phyloP scores from a whole-genome alignment of 73 alveolate genomes.

The Paramecium octaurelia region DNA sequence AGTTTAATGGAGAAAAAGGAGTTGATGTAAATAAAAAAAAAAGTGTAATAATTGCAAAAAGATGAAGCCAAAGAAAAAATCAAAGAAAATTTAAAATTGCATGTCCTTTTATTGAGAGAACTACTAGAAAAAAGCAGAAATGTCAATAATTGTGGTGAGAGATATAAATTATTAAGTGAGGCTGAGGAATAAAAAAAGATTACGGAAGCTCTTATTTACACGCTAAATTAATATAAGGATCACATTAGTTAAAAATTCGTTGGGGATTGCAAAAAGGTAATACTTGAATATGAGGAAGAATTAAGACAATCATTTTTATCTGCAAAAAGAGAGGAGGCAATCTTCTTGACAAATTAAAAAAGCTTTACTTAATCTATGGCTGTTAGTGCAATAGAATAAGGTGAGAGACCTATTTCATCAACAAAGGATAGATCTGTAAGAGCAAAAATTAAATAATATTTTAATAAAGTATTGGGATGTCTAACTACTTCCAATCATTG shows the following conservation, averaged over 20 bases:
- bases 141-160: not conserved
- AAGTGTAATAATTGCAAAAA: not conserved
- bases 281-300: not conserved
- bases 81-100: not conserved
- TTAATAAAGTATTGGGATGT: not conserved
- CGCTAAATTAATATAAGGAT: not conserved
- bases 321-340: not conserved
- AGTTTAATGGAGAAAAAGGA: not conserved
- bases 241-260: not conserved
- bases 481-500: not conserved
- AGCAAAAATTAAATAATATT: not conserved
- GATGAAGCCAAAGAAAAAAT: not conserved
- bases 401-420: not conserved
- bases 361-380: not conserved
- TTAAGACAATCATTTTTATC: not conserved
- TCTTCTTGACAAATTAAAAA: not conserved
- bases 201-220: not conserved
- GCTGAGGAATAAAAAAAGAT: not conserved
- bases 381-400: not conserved
- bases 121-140: not conserved
- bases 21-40: not conserved
- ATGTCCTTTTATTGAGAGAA: not conserved
- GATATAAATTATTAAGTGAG: not conserved
- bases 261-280: not conserved
- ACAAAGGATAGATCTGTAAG: not conserved